phyloP scores from a whole-genome alignment of 2,329 filamentous ascomycete species.

The Aspergillus sp. region DNA sequence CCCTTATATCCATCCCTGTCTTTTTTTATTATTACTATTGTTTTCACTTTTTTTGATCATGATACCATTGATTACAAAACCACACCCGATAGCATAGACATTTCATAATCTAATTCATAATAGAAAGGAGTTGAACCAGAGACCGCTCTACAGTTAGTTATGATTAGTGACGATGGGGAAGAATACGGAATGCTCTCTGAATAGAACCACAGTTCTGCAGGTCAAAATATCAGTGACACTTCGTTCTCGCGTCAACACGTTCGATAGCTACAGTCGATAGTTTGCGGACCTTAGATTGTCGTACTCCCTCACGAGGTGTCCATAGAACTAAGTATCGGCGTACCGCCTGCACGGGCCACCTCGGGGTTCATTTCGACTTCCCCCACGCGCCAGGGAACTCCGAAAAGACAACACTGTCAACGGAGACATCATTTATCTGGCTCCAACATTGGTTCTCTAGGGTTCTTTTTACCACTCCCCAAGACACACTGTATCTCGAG shows the following conservation, averaged over 20 bases:
- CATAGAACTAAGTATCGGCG: background rate
- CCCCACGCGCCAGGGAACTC: background rate
- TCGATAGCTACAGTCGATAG: background rate
- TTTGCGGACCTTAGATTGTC: background rate
- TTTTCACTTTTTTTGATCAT: conserved; percentile 13
- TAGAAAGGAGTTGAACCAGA: conserved; percentile 1
- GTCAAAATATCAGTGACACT: too few relatives aligned
- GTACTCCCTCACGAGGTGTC: background rate
- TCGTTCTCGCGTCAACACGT: background rate
- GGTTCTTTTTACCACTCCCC: background rate
- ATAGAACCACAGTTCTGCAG: too few relatives aligned
- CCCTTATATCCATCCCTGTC: background rate
- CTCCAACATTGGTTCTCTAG: background rate
- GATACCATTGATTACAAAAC: conserved; percentile 20
- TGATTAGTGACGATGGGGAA: background rate
- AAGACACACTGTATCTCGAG: background rate
- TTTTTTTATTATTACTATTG: background rate
- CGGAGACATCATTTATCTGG: background rate
- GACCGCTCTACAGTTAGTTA: background rate
- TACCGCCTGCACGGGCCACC: background rate
- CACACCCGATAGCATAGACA: conserved; percentile 25
- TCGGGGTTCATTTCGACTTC: background rate
- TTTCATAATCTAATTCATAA: conserved; percentile 23
- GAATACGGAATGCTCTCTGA: background rate
- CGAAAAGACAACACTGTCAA: background rate